Percentiles rank a stretch among this genome's conserved stretches.
Conservation (phyloP, 1,284 basidiomycete species). For the Phlebopus sp. region DNA sequence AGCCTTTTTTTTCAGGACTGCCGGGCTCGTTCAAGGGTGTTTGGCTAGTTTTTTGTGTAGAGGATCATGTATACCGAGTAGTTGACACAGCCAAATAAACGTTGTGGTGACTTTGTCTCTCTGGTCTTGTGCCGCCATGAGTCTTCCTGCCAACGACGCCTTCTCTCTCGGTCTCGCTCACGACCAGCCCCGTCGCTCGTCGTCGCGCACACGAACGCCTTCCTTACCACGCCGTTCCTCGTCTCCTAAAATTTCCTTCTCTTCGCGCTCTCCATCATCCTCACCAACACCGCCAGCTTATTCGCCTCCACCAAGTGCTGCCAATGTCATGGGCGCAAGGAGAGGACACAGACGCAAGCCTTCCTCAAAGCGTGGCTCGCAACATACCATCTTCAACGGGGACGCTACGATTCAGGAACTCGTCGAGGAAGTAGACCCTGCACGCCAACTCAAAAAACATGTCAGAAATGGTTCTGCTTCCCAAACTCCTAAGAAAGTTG, state of each 20-base stretch:
- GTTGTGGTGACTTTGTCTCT: too few species aligned
- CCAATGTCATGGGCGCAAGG: conserved; percentile 19
- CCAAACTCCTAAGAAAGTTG: conserved; percentile 20
- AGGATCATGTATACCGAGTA: too few species aligned
- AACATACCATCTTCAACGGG: conserved; percentile 9
- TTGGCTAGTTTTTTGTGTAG: too few species aligned
- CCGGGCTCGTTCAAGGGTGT: too few species aligned
- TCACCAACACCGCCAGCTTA: conserved; percentile 7
- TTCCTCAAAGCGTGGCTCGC: conserved; percentile 11
- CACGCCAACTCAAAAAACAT: conserved; percentile 20
- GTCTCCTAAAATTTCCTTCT: conserved; percentile 44
- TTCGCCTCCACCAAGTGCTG: conserved; percentile 3
- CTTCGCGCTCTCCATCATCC: conserved; percentile 10
- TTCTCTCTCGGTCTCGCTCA: conserved; percentile 47
- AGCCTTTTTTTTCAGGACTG: too few species aligned
- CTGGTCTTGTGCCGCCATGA: too few species aligned
- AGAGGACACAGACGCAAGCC: conserved; percentile 17
- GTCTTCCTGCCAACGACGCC: conserved; percentile 50
- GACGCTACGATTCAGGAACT: conserved; percentile 25
- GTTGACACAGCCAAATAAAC: too few species aligned
- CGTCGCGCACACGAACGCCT: conserved; percentile 23
- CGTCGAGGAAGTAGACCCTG: conserved; percentile 21
- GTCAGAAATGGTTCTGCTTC: conserved; percentile 13
- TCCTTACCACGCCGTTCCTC: conserved; percentile 40
- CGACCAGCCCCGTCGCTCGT: conserved; percentile 37